A percentile compares a stretch with the other conserved stretches of the same genome.
phyloP scores from a whole-genome alignment of 208 protist genomes.

The Leishmania braziliensis region DNA sequence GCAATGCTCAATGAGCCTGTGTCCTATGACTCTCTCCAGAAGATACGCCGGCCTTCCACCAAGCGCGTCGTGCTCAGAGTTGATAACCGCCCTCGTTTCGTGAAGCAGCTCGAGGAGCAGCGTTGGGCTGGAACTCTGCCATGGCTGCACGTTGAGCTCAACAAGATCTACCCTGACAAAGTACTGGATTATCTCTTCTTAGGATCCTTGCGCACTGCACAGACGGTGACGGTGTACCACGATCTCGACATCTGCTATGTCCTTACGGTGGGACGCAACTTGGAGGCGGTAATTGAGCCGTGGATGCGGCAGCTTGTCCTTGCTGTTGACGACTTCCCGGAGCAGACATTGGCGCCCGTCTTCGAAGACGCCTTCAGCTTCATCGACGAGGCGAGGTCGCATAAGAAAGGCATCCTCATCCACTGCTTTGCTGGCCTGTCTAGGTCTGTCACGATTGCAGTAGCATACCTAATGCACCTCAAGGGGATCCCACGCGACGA shows the following conservation, averaged over 20 bases:
- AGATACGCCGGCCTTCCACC: background rate
- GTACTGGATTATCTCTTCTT: constrained; percentile 87
- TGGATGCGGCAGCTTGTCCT: constrained; percentile 83
- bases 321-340: constrained; percentile 77
- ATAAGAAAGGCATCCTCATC: constrained; percentile 74
- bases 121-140: constrained; percentile 49
- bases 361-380: constrained; percentile 81
- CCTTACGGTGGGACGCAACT: constrained; percentile 67
- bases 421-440: constrained; percentile 93
- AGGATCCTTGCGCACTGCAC: constrained; percentile 83
- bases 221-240: constrained; percentile 77
- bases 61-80: constrained; percentile 48
- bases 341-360: constrained; percentile 56
- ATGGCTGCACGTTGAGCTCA: constrained; percentile 71
- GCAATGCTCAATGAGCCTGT: constrained; percentile 58
- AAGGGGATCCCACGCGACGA: constrained; percentile 62
- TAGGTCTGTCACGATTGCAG: constrained; percentile 80
- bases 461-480: constrained; percentile 86
- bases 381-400: constrained; percentile 68
- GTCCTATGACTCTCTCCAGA: constrained; percentile 33
- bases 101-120: constrained; percentile 61
- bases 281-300: constrained; percentile 70
- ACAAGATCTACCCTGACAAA: constrained; percentile 91
- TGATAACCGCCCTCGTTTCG: constrained; percentile 77
- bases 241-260: constrained; percentile 85